Conservation (phyloP, 1,139 yeast genomes). For the Suhomyces bokatorum region DNA sequence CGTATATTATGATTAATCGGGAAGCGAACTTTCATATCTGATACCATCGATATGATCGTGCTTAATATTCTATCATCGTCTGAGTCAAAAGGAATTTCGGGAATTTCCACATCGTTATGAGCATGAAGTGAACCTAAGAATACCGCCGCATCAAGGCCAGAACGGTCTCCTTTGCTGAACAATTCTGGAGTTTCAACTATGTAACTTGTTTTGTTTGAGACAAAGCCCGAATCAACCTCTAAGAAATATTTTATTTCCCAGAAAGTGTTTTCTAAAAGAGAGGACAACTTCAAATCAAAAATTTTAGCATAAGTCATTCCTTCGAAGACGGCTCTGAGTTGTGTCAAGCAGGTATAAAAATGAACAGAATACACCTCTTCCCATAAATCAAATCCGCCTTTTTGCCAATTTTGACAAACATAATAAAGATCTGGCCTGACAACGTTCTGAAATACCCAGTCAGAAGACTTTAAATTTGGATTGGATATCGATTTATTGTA, state of each 20-base stretch:
- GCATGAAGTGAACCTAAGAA: conserved; percentile 67
- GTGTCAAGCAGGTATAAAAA: conserved; percentile 76
- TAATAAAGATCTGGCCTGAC: conserved; percentile 73
- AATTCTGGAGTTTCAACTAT: conserved; percentile 68
- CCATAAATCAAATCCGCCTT: conserved; percentile 83
- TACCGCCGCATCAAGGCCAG: conserved; percentile 81
- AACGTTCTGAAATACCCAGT: conserved; percentile 50
- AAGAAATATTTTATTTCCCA: conserved; percentile 40
- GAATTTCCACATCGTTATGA: conserved; percentile 48
- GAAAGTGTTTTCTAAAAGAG: conserved; percentile 10
- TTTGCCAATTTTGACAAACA: conserved; percentile 62
- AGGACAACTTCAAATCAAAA: conserved; percentile 33
- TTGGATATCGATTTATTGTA: conserved; percentile 28
- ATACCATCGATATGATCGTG: conserved; percentile 56
- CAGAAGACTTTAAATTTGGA: conserved; percentile 22
- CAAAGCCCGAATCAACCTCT: conserved; percentile 46
- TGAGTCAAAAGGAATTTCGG: conserved; percentile 58
- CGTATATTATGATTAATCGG: conserved; percentile 64
- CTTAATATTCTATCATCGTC: conserved; percentile 56
- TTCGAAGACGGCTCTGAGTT: conserved; percentile 63
- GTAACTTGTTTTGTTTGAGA: conserved; percentile 47
- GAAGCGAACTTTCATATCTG: conserved; percentile 70
- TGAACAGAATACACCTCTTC: conserved; percentile 80
- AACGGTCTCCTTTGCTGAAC: conserved; percentile 42
- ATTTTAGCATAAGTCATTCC: conserved; percentile 52